A percentile compares a stretch with the other conserved stretches of the same genome.
phyloP scores from a whole-genome alignment of 108 stramenopile species.

The Skeletonema grethae region DNA sequence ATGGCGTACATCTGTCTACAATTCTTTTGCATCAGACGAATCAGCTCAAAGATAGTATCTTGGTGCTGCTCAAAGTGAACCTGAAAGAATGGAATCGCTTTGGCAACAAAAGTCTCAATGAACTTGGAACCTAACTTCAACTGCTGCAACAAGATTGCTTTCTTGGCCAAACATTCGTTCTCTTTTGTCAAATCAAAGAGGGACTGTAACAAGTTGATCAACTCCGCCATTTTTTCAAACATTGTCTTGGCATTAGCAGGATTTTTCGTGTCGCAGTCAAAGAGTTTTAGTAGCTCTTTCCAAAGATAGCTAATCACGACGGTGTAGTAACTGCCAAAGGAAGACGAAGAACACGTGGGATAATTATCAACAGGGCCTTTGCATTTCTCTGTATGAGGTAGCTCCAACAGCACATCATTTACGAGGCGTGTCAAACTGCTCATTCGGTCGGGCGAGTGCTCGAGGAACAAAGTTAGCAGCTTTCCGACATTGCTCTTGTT shows the following conservation, averaged over 20 bases:
- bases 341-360: constrained; percentile 45
- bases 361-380: constrained; percentile 45
- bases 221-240: constrained; percentile 7
- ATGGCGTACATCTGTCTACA: constrained; percentile 41
- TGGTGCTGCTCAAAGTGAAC: constrained; percentile 41
- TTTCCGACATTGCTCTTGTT: constrained; percentile 51
- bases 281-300: constrained; percentile 35
- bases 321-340: constrained; percentile 40
- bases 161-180: constrained; percentile 43
- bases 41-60: constrained; percentile 37
- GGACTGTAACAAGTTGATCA: constrained; percentile 26
- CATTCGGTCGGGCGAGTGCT: constrained; percentile 40
- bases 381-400: constrained; percentile 48
- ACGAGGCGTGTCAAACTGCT: constrained; percentile 34
- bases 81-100: constrained; percentile 48
- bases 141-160: constrained; percentile 38
- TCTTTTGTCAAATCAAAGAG: constrained; percentile 32
- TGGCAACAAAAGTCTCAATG: constrained; percentile 48
- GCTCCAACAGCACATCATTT: constrained; percentile 40
- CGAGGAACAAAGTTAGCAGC: constrained; percentile 44
- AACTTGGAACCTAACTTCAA: constrained; percentile 49
- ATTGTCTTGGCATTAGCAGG: constrained; percentile 16
- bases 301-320: constrained; percentile 20
- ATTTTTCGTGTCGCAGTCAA: constrained; percentile 48
- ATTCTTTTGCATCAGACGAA: constrained; percentile 30